Conservation (phyloP, 495 filamentous ascomycete genomes). For the Mytilinidion resinicola region DNA sequence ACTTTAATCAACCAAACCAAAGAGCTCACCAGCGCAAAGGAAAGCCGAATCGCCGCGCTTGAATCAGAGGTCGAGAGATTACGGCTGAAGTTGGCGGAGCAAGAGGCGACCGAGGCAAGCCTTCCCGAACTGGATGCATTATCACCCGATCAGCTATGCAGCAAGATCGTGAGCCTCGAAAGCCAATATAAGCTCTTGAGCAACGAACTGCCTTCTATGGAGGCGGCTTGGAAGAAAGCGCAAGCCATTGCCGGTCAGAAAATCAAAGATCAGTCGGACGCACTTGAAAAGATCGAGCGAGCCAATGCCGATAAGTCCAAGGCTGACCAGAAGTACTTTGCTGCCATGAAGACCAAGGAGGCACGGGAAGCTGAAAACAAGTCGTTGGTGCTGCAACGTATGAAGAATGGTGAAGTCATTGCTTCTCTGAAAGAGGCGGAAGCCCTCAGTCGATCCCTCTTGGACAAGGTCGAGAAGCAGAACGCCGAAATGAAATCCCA, state of each 20-base stretch:
- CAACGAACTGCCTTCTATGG: conserved; percentile 78
- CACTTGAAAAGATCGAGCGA: conserved; percentile 72
- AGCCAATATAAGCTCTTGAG: conserved; percentile 76
- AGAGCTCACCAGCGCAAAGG: conserved; percentile 69
- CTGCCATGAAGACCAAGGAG: conserved; percentile 88
- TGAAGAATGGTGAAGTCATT: conserved; percentile 88
- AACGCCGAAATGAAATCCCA: conserved; percentile 71
- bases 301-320: conserved; percentile 85
- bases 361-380: conserved; percentile 69
- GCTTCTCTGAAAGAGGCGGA: conserved; percentile 88
- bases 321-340: conserved; percentile 96
- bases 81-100: conserved; percentile 45
- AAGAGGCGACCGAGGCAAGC: conserved; percentile 26
- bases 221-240: conserved; percentile 79
- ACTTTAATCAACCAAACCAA: conserved; percentile 60
- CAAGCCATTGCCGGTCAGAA: conserved; percentile 79
- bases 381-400: conserved; percentile 69
- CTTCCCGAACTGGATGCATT: conserved; percentile 42
- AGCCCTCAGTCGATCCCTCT: conserved; percentile 47
- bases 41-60: conserved; percentile 66
- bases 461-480: conserved; percentile 88
- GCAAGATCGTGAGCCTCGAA: conserved; percentile 64
- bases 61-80: conserved; percentile 76
- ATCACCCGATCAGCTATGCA: conserved; percentile 60
- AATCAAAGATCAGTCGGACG: conserved; percentile 61